Base-by-base conservation (phyloP, 164 flowering plant species). In the Liriodendron chinense region DNA sequence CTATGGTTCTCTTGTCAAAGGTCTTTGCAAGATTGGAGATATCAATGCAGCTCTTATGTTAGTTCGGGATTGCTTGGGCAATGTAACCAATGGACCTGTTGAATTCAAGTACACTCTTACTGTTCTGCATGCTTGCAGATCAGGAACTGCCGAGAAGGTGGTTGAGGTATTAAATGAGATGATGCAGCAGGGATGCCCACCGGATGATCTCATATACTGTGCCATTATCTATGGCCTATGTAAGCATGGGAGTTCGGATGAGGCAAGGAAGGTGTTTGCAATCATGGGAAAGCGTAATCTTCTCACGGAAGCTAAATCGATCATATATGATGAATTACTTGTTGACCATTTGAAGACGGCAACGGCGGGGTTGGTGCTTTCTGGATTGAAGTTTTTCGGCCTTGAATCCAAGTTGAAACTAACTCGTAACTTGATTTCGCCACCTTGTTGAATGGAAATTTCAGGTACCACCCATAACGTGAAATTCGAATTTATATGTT, bases 31-130 rank as follows among this genome's bases (percentile, higher is more conserved):
- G 74, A 81, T 72, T n/a, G 90, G 91, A 71, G 96, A 92, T 85
- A 84, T 96, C 63, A 91, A 89, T 78, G 89, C 87, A 50, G 96
- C 89, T 49, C 82, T 91, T 75, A 77, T 85, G 82, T 85, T 94
- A 62, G 89, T 96, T 70, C 96, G 96, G 22, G 97, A 94, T 61
- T 94, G 99, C 81, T 84, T 96, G 74, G 97, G 83, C 7, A 88
- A 82, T 82, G 89, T 89, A 48, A 48, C 80, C 0, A 86, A 80
- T 81, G 96, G 95, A 47, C 99, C 99, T 2, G 78, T 84, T 85
- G 95, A 85, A 71, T 96, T 96, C 75, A 96, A 92, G 79, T 96
- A 96, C 73, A 70, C 85, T 13, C 96, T 94, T 43, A 84, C 88
- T 0, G 78, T 92, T 77, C 69, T 90, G 70, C 93, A 96, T 85